Percentiles rank a stretch among this genome's conserved stretches.
These are phyloP conservation scores for Trichoderma sp. DNA, from an alignment of 2,329 filamentous ascomycete genomes.

Conservation along the genomic window DNA sequence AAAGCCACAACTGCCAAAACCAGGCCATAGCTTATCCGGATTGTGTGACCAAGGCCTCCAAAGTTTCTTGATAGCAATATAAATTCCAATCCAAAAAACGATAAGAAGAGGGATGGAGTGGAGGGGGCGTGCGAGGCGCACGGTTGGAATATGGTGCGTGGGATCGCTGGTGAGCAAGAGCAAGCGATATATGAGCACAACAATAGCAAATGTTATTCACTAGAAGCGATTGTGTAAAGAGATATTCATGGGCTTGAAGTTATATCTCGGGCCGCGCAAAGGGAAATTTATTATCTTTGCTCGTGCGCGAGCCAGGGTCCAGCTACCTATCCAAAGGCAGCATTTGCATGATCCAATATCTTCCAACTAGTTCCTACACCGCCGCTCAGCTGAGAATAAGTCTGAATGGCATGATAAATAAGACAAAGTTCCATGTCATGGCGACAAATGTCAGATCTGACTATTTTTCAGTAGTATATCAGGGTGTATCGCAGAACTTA, in stretches of 20 bases:
- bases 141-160: background rate
- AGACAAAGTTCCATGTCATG: background rate
- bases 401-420: background rate
- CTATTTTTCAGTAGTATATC: background rate
- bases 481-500: background rate
- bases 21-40: background rate
- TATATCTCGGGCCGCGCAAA: background rate
- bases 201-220: background rate
- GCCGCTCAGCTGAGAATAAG: background rate
- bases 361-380: background rate
- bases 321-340: background rate
- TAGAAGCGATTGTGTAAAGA: background rate
- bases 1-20: constrained; percentile 15
- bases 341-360: background rate
- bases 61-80: background rate
- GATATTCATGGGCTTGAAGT: background rate
- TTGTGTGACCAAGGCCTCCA: background rate
- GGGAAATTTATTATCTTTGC: background rate
- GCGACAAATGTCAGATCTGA: background rate
- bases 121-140: background rate
- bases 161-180: background rate
- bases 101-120: background rate
- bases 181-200: background rate
- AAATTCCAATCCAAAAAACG: background rate
- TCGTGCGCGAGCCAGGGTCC: background rate